Conservation (phyloP, 225 moss, liverwort and hornwort species). For the Pseudisothecium myosuroides region DNA sequence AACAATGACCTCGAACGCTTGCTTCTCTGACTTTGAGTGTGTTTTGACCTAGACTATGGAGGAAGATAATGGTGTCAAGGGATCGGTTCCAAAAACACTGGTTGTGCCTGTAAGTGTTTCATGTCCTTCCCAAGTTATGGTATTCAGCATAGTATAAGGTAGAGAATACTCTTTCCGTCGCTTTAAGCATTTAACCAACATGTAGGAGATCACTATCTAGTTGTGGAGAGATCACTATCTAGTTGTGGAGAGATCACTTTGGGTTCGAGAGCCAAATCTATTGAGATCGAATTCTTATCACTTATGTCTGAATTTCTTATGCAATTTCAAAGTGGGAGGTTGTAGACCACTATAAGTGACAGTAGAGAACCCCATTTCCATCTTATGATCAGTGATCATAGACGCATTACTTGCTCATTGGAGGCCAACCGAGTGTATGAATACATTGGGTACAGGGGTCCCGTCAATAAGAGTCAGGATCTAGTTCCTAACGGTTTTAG, state of each 20-base stretch:
- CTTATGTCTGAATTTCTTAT: background rate
- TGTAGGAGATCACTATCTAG: too few relatives aligned
- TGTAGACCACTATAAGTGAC: background rate
- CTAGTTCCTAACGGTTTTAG: background rate
- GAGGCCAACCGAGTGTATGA: background rate
- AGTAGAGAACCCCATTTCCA: background rate
- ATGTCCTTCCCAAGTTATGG: background rate
- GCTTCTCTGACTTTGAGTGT: background rate
- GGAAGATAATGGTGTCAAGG: background rate
- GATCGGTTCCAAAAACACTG: background rate
- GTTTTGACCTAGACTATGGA: background rate
- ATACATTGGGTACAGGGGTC: background rate
- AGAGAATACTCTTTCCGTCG: background rate
- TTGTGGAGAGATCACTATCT: background rate
- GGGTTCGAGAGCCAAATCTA: background rate
- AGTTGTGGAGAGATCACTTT: background rate
- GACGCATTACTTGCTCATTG: background rate
- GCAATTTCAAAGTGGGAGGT: background rate
- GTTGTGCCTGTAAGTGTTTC: conserved; percentile 33
- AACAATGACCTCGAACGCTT: background rate
- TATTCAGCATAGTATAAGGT: background rate
- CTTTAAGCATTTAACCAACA: background rate
- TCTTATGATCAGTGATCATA: background rate
- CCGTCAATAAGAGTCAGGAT: background rate
- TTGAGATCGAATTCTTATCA: background rate